A percentile compares a stretch with the other conserved stretches of the same genome.
phyloP scores from a whole-genome alignment of 116 monocot species.

The Iris pallida region DNA sequence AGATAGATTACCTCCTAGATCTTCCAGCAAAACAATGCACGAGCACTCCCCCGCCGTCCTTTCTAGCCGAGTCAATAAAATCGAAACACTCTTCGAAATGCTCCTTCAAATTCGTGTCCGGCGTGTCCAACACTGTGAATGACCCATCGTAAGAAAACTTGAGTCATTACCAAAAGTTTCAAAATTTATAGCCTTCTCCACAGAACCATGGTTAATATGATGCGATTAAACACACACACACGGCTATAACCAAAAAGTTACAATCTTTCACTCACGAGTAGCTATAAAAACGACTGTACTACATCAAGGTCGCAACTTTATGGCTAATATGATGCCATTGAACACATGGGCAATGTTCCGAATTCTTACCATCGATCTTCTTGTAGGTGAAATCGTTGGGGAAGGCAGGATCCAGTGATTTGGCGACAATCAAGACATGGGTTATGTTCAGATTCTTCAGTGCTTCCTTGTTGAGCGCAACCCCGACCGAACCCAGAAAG shows the following conservation, averaged over 20 bases:
- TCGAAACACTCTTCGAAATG: constrained; percentile 80
- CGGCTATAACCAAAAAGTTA: no score
- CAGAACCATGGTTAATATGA: no score
- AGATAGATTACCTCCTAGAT: constrained; percentile 72
- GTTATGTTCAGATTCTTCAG: constrained; percentile 59
- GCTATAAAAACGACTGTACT: no score
- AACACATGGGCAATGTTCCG: neutral
- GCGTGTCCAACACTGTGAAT: constrained; percentile 54
- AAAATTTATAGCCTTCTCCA: no score
- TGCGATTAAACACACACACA: no score
- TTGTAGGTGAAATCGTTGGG: constrained; percentile 72
- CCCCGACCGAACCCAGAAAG: constrained; percentile 77
- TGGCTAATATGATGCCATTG: neutral
- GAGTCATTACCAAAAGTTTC: neutral
- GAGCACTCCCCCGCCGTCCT: constrained; percentile 50
- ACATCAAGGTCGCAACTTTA: no score
- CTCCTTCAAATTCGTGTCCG: constrained; percentile 39
- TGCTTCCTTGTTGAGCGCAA: constrained; percentile 48
- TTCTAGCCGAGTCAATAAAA: constrained; percentile 75
- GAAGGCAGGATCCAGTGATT: constrained; percentile 59
- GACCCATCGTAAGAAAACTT: constrained; percentile 1
- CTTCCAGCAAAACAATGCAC: constrained; percentile 97
- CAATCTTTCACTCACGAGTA: no score
- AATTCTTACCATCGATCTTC: constrained; percentile 44
- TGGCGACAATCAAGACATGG: constrained; percentile 66